Base-by-base conservation (phyloP, 2,329 filamentous ascomycete genomes). In the Stylonectria norvegica region DNA sequence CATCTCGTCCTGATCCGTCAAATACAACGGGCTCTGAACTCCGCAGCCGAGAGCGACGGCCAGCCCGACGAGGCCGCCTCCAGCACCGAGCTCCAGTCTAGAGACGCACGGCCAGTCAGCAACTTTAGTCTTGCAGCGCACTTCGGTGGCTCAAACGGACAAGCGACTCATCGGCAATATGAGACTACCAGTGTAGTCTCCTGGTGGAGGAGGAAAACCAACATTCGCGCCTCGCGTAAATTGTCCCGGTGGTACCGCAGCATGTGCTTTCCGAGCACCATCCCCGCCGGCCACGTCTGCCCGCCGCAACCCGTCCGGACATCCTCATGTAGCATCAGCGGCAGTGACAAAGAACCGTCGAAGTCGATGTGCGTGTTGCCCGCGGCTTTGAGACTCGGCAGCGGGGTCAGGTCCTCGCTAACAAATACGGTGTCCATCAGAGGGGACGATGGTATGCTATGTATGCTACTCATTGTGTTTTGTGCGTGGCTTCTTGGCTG, bases 11-110 rank as follows among this genome's bases (percentile, higher is more conserved):
- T 95, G 89, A 67, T 98, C 93, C 3, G 91, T 96, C 58, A 97
- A 79, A 58, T 84, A 76, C 44, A 96, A 40, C 64, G n/a, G 76
- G 72, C 29, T 58, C 40, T 54, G 69, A 37, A 81, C 64, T 38
- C 70, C 61, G 63, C 75, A 81, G 33, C 74, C 78, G 20, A 72
- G 66, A 20, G 79, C 79, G 20, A 83, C 72, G 10, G 75, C 78
- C 44, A 85, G 69, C 35, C 81, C 90, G 35, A 95, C 89, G 36
- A 97, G 76, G 15, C 93, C 93, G 40, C 90, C 89, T 43, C 93
- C 93, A 44, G 91, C 89, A 41, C 93, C 93, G 29, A 98, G 75
- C 67, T 97, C 93, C 57, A 97, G 72, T 69, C 89, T 95, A n/a
- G 57, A 46, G 42, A 37, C 43, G 32, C 36, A 40, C 37, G 25